Percentiles rank a stretch among this genome's conserved stretches.
Evolutionary conservation across 1,139 yeast species (phyloP).

Genomic region (Eremothecium cymbalariae): DNA sequence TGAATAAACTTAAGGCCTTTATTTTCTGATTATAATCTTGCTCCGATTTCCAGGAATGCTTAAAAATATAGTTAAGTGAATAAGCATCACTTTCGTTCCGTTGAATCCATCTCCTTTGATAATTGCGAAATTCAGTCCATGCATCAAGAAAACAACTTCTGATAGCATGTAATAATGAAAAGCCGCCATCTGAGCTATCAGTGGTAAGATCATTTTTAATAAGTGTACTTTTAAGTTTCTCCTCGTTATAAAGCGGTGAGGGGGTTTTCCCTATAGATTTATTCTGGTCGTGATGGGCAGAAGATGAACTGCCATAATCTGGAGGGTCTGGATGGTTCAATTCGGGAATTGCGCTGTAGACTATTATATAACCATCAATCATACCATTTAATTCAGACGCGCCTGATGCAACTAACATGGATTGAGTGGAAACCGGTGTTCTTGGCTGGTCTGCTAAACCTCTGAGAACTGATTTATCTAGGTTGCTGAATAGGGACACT

Average conservation of each 20-base stretch:
- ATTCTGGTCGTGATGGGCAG: not conserved
- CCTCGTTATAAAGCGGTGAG: not conserved
- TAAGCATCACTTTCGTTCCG: slow-evolving; percentile 63
- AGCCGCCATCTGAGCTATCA: slow-evolving; percentile 32
- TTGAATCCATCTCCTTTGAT: slow-evolving; percentile 46
- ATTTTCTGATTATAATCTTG: slow-evolving; percentile 20
- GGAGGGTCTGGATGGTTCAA: slow-evolving; percentile 40
- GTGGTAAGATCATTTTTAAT: slow-evolving; percentile 10
- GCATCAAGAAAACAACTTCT: slow-evolving; percentile 57
- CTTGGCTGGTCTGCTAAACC: slow-evolving; percentile 63
- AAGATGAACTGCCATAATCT: slow-evolving; percentile 33
- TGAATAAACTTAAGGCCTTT: slow-evolving; percentile 21
- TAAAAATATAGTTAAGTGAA: slow-evolving; percentile 49
- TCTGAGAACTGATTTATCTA: slow-evolving; percentile 50
- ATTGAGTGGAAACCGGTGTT: slow-evolving; percentile 54
- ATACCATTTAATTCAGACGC: slow-evolving; percentile 67
- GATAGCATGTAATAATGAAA: slow-evolving; percentile 41
- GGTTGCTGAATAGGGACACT: slow-evolving; percentile 53
- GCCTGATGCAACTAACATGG: slow-evolving; percentile 66
- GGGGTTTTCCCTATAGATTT: not conserved
- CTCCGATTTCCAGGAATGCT: slow-evolving; percentile 47
- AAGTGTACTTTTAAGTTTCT: slow-evolving; percentile 8
- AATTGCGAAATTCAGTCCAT: slow-evolving; percentile 58
- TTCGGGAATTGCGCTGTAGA: slow-evolving; percentile 60
- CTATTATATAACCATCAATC: slow-evolving; percentile 63